Percentiles rank a stretch among this genome's conserved stretches.
Evolutionary conservation across 1,284 basidiomycete genomes (phyloP).

Genomic region (Pholiota adiposa): DNA sequence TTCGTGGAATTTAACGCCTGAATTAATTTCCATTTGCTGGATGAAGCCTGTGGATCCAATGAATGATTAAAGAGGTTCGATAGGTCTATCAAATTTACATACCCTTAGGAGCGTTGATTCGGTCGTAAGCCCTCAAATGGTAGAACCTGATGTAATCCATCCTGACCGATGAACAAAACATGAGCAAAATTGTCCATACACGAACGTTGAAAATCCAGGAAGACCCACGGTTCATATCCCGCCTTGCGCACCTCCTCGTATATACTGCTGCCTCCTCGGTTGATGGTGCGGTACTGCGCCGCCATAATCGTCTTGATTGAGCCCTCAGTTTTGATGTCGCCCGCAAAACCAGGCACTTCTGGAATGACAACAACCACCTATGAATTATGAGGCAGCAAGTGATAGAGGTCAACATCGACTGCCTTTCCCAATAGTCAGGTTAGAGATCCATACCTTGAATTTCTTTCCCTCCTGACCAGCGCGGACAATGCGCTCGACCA

Average conservation of each 20-base stretch:
- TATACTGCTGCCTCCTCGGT: constrained; percentile 85
- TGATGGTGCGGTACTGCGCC: constrained; percentile 84
- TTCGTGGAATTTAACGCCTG: constrained; percentile 81
- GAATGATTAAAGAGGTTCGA: constrained; percentile 38
- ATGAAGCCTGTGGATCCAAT: constrained; percentile 46
- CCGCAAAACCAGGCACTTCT: constrained; percentile 82
- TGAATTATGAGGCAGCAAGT: neutral
- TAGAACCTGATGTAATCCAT: constrained; percentile 86
- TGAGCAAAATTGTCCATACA: no score
- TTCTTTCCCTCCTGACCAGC: constrained; percentile 73
- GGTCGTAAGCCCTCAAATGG: constrained; percentile 88
- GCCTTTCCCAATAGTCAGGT: no score
- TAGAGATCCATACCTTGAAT: constrained; percentile 90
- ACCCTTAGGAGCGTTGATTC: constrained; percentile 84
- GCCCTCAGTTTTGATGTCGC: constrained; percentile 75
- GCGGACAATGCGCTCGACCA: constrained; percentile 83
- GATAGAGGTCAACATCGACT: neutral
- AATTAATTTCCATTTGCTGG: constrained; percentile 70
- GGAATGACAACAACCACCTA: constrained; percentile 85
- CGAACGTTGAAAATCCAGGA: neutral
- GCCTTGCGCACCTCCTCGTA: constrained; percentile 82
- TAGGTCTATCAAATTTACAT: neutral
- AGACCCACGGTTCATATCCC: constrained; percentile 81
- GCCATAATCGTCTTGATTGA: constrained; percentile 84
- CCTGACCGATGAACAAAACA: no score